Base-by-base conservation (phyloP, 2,329 filamentous ascomycete genomes). In the Ascochyta clinopodiicola region DNA sequence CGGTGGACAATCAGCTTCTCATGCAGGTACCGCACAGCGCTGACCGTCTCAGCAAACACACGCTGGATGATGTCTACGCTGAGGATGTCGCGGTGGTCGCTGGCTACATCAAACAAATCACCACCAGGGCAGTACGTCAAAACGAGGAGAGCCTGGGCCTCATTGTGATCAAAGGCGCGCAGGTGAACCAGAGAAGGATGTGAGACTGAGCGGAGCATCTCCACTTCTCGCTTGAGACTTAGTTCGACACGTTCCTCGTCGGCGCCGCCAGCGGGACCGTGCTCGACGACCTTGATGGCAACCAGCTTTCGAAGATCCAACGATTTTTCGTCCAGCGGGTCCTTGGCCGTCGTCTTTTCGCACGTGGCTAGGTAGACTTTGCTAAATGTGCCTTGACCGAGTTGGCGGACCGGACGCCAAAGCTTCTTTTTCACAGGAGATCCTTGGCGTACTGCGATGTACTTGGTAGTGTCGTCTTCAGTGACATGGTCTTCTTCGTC, bases 351-450 rank as follows among this genome's bases (percentile, higher is more conserved):
- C 27, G 77, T 76, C 36, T 86, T 83, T 70, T 96, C 87, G 67
- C 90, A 92, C 10, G 93, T 96, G 4, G 93, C 95, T 37, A 99
- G 81, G 78, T 96, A 89, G 19, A 99, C 95, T 69, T 91, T 91
- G 73, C 93, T 97, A 75, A 99, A 99, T 0, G 95, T 97, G 34
- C 95, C 95, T 67, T 96, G 91, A 5, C 95, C 95, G 6, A 99
- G 83, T 61, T 88, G 80, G 55, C 90, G 88, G 35, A 99, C 78
- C 12, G 89, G 89, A 62, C 90, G 86, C 87, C 95, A 99, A 19
- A 86, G 82, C 72, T 93, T 92, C 62, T 85, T 91, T 86, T 44
- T 83, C 80, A 88, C 61, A 88, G 67, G 90, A 83, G 69, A 92
- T 43, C 78, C 78, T 42, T 77, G 77, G 40, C 80, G 78, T 48